phyloP scores from a whole-genome alignment of 225 moss, liverwort and hornwort genomes.

The Antitrichia curtipendula region DNA sequence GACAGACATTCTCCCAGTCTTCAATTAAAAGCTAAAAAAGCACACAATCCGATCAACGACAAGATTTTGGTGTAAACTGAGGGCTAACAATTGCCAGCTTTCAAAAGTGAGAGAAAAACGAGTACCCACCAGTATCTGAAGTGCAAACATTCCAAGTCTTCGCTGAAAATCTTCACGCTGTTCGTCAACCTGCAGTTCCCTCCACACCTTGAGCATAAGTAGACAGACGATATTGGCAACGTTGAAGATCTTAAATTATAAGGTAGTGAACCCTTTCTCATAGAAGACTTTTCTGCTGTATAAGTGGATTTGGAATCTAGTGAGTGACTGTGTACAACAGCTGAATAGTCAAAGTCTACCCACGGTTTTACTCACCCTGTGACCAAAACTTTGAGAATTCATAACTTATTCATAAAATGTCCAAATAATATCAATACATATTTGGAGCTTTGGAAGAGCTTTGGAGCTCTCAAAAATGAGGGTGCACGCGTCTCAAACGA shows the following conservation, averaged over 20 bases:
- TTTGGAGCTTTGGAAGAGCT: not conserved
- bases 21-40: not conserved
- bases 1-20: not conserved
- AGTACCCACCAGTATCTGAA: constrained; percentile 54
- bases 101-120: not conserved
- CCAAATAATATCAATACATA: not conserved
- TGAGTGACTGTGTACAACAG: not conserved
- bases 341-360: not conserved
- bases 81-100: not conserved
- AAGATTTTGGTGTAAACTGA: constrained; percentile 24
- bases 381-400: not conserved
- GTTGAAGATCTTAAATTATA: not conserved
- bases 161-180: constrained; percentile 21
- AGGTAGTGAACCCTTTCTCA: not conserved
- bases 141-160: constrained; percentile 41
- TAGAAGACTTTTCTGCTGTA: not conserved
- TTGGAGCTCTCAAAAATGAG: not conserved
- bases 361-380: not conserved
- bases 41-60: not conserved
- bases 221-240: not conserved
- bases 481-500: not conserved
- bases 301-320: not conserved
- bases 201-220: not conserved
- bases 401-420: not conserved
- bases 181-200: constrained; percentile 18